Base-by-base conservation (phyloP, 169 alveolate species). In the Plasmodium vivax region DNA sequence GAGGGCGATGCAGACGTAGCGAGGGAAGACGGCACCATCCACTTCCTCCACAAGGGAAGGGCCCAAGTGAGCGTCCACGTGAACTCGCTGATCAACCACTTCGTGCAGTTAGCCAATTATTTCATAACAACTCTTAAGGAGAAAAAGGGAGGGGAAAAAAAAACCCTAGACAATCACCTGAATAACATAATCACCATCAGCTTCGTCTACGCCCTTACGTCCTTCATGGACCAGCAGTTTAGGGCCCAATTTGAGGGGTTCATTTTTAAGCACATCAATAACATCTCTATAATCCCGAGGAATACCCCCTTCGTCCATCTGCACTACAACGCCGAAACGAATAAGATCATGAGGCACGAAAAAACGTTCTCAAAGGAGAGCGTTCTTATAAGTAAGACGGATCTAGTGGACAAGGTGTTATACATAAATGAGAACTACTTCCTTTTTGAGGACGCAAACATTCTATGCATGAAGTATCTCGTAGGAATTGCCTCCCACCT, bases 191-290 rank as follows among this genome's bases (percentile, higher is more conserved):
- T 77, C 0, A 77, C 85, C 4, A 87, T 87, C 5, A 75, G 93
- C 43, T 87, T 75, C 56, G 58, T 87, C 43, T 87, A 87, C 45
- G 16, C 93, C 3, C 56, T 87, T 71, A 87, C 93, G 0, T 54
- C 93, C 27, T 75, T 87, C 47, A 87, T 87, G 93, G 43, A 54
- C 6, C 75, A 87, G 2, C 34, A 87, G 7, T n/a, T 75, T 16
- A 75, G 93, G 75, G 41, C 30, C 27, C 30, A 38, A 4, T 87
- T 75, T 87, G 93, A 87, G 56, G 81, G 71, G 16, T 87, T 75
- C 71, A 87, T 87, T 10, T 75, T 87, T 30, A 87, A 87, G 82
- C 82, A 87, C 68, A 87, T 87, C 10, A 87, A 87, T n/a, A 87
- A 87, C 77, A 45, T 87, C 36, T 87, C 93, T 1, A 87, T 87